phyloP scores from a whole-genome alignment of 2,329 filamentous ascomycete genomes.

The Pyrenophora tritici-repentis region DNA sequence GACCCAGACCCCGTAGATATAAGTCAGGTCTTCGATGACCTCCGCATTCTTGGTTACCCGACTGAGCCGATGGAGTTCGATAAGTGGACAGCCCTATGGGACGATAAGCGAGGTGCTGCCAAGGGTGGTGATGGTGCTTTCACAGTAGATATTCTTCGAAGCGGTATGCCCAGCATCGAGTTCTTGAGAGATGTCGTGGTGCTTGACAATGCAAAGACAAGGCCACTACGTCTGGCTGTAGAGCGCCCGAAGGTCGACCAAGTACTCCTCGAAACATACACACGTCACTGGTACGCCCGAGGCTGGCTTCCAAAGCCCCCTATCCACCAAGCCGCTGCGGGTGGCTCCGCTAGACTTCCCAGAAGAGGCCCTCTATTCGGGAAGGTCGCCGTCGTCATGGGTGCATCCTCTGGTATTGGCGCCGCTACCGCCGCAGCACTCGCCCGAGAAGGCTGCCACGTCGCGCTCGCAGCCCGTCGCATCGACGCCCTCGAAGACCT shows the following conservation, averaged over 20 bases:
- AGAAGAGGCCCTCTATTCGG: conserved; percentile 66
- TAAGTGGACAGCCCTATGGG: conserved; percentile 76
- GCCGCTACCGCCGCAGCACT: conserved; percentile 73
- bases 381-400: conserved; percentile 75
- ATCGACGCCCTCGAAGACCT: conserved; percentile 69
- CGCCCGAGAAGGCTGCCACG: conserved; percentile 71
- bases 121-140: conserved; percentile 73
- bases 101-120: conserved; percentile 66
- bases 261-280: conserved; percentile 75
- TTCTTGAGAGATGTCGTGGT: conserved; percentile 73
- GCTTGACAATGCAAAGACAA: conserved; percentile 71
- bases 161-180: conserved; percentile 77
- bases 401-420: conserved; percentile 79
- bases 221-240: conserved; percentile 62
- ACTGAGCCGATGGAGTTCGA: conserved; percentile 71
- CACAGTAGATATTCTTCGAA: conserved; percentile 77
- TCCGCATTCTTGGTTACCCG: conserved; percentile 70
- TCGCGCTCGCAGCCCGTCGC: conserved; percentile 74
- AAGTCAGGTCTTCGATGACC: conserved; percentile 65
- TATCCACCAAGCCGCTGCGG: conserved; percentile 53
- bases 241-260: conserved; percentile 71
- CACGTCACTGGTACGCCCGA: conserved; percentile 78
- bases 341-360: conserved; percentile 52
- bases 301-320: conserved; percentile 74
- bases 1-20: conserved; percentile 73